A percentile compares a stretch with the other conserved stretches of the same genome.
Evolutionary conservation across 202 grass and related monocot genomes (phyloP).

Genomic region (Schoenoplectus tabernaemontani): DNA sequence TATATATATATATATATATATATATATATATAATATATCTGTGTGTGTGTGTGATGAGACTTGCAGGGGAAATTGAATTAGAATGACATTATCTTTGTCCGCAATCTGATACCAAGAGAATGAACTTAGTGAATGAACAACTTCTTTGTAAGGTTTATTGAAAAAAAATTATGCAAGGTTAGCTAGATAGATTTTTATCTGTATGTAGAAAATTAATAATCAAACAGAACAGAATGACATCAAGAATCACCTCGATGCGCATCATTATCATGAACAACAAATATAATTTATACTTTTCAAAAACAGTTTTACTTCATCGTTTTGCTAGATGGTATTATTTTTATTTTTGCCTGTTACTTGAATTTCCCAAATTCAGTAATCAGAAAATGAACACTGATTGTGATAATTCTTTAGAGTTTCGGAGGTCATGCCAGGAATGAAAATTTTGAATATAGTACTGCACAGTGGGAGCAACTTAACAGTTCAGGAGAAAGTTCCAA

Average conservation of each 20-base stretch:
- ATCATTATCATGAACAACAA: neutral
- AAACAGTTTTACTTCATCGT: neutral
- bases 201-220: too few relatives aligned
- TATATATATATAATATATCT: too few relatives aligned
- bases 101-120: too few relatives aligned
- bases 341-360: neutral
- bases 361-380: neutral
- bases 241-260: neutral
- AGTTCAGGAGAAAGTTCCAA: constrained; percentile 12
- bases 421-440: neutral
- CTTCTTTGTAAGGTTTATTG: too few relatives aligned
- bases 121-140: too few relatives aligned
- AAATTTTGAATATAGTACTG: neutral
- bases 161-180: too few relatives aligned
- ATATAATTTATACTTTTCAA: neutral
- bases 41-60: too few relatives aligned
- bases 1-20: too few relatives aligned
- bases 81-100: too few relatives aligned
- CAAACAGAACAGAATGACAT: neutral
- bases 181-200: too few relatives aligned
- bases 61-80: too few relatives aligned
- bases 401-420: neutral
- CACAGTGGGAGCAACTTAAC: neutral
- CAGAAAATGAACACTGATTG: neutral
- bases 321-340: neutral